Conservation (phyloP, 306 rosid species). For the Prunus mume region DNA sequence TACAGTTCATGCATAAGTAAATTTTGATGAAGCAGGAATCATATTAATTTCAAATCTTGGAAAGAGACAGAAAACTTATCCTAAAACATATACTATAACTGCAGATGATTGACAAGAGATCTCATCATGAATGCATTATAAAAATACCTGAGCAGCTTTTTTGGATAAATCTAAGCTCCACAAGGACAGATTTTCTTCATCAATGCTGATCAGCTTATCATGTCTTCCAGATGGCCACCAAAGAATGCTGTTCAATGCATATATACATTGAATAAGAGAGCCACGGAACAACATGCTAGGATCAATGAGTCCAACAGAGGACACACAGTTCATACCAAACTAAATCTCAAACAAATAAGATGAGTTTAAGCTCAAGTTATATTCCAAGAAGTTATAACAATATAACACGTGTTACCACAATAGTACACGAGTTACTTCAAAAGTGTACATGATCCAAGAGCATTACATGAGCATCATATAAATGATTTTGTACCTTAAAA, state of each 20-base stretch:
- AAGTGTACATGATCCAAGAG: neutral
- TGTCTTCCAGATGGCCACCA: constrained; percentile 97
- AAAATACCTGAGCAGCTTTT: constrained; percentile 78
- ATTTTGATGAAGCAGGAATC: neutral
- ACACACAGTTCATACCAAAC: neutral
- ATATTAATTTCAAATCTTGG: neutral
- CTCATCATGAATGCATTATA: constrained; percentile 5
- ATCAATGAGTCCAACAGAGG: neutral
- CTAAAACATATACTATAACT: neutral
- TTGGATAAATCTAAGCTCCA: constrained; percentile 90
- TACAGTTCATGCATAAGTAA: neutral
- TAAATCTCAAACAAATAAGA: neutral
- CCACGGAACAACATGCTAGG: neutral
- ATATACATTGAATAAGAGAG: constrained; percentile 23
- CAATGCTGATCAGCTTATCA: constrained; percentile 87
- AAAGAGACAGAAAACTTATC: neutral
- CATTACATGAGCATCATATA: neutral
- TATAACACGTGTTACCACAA: neutral
- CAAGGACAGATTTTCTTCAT: constrained; percentile 68
- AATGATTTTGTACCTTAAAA: neutral
- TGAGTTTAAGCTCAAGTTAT: neutral
- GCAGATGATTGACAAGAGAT: constrained; percentile 2
- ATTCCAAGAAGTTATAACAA: neutral
- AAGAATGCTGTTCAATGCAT: constrained; percentile 59
- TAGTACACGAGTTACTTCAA: neutral